Evolutionary conservation across 139 green algal genomes (phyloP).

Genomic region (Pycnococcus provasolii): DNA sequence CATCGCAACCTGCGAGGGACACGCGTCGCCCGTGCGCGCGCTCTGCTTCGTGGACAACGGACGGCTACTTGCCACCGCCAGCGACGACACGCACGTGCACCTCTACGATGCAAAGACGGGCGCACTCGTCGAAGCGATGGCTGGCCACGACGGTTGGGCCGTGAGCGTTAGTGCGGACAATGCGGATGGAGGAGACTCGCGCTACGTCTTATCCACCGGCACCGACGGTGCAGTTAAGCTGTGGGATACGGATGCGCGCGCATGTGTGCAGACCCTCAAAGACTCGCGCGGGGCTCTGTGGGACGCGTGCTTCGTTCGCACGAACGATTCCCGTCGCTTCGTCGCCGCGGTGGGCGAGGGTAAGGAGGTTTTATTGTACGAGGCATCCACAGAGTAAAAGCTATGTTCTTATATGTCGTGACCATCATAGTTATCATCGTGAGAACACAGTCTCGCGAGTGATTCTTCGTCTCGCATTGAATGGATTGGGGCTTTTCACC

Average conservation of each 20-base stretch:
- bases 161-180: constrained; percentile 38
- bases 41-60: constrained; percentile 6
- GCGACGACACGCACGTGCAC: constrained; percentile 75
- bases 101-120: constrained; percentile 65
- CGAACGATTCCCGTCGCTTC: no score
- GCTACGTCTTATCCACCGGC: constrained; percentile 52
- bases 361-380: no score
- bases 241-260: constrained; percentile 61
- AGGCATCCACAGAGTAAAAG: no score
- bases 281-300: constrained; percentile 26
- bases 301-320: background rate
- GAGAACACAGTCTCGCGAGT: no score
- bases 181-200: constrained; percentile 47
- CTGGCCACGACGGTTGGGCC: constrained; percentile 79
- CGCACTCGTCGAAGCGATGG: constrained; percentile 58
- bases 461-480: no score
- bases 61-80: constrained; percentile 62
- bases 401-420: no score
- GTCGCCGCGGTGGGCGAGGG: no score
- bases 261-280: constrained; percentile 52
- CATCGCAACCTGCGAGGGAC: background rate
- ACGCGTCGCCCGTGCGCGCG: constrained; percentile 11
- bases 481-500: no score
- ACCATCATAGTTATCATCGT: no score
- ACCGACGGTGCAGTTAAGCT: constrained; percentile 62